These are phyloP conservation scores for Calonectria pauciramosa DNA, from an alignment of 2,329 filamentous ascomycete genomes.

Conservation along the genomic window DNA sequence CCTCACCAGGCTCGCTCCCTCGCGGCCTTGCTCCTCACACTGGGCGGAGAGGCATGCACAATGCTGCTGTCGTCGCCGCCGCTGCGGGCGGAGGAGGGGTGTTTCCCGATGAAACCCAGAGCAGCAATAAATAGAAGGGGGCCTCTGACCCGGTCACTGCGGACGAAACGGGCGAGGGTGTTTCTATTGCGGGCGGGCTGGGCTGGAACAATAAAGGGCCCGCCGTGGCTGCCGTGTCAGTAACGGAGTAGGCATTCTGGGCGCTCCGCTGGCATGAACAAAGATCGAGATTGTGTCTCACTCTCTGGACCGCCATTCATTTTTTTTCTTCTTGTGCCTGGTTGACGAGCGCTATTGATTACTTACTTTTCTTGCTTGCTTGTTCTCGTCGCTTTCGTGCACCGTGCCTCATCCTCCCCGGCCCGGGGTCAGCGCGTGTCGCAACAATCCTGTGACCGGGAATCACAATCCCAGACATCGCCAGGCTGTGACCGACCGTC, in stretches of 20 bases:
- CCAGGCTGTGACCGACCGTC: slow-evolving; percentile 11
- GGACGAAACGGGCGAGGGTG: slow-evolving; percentile 20
- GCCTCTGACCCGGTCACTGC: slow-evolving; percentile 13
- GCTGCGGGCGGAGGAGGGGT: slow-evolving; percentile 27
- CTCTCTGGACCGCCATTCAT: slow-evolving; percentile 8
- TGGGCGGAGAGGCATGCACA: slow-evolving; percentile 41
- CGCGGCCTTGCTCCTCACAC: slow-evolving; percentile 31
- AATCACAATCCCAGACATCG: slow-evolving; percentile 28
- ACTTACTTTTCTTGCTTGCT: neutral
- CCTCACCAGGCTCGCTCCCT: slow-evolving; percentile 5
- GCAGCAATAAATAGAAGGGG: slow-evolving; percentile 29
- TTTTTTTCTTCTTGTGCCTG: neutral
- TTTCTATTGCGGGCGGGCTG: slow-evolving; percentile 14
- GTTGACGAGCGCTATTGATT: neutral
- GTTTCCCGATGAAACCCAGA: slow-evolving; percentile 36
- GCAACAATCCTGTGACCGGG: slow-evolving; percentile 34
- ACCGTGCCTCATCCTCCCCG: slow-evolving; percentile 23
- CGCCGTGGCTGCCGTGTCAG: slow-evolving; percentile 12
- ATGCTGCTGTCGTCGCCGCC: slow-evolving; percentile 14
- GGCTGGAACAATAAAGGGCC: slow-evolving; percentile 14
- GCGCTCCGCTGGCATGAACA: slow-evolving; percentile 4
- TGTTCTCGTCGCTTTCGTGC: slow-evolving; percentile 36
- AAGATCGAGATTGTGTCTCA: slow-evolving; percentile 17
- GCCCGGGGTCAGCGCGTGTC: slow-evolving; percentile 23
- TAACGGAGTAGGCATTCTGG: neutral